Evolutionary conservation across 306 rosid species (phyloP), one percentile per base, ranked within the genome.

Genomic region (Ziziphus jujuba): DNA sequence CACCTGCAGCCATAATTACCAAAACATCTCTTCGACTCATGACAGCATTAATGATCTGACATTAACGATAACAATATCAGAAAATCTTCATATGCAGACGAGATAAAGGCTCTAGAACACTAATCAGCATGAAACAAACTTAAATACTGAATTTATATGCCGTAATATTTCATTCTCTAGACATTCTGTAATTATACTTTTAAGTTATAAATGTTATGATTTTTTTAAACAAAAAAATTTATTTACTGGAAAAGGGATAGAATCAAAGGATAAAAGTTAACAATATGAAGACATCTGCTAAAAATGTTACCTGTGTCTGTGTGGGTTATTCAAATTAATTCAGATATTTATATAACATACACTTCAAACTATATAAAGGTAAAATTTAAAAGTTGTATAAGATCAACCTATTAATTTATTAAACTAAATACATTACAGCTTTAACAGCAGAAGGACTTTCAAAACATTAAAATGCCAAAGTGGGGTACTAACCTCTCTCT

Each of bases 1-100:
- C 95, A 76, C 98, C 98, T 3, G 98, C 96, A 61, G 98, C 98
- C 98, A 92, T 92, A 77, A 92, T 85, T 69, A 92, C 98, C 72
- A 89, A 62, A 61, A 92, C 96, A 77, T 92, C 89, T 80, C 87
- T 86, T 78, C 95, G 79, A 71, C 91, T 87, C 98, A 92, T 71
- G 77, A 89, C 71, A 62, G 98, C 92, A 82, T 92, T 92, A 67
- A 89, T 83, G 69, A 92, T 92, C 98, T 92, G 86, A n/a, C n/a
- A n/a, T n/a, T 36, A 50, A 70, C 63, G 67, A 16, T 58, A 44
- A 66, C 59, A 66, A 51, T 50, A 47, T 80, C 59, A 73, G 65
- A 65, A 73, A 84, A 35, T 59, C 61, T n/a, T 31, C 59, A 20
- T 7, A 48, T 33, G 55, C 33, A 70, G 25, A 15, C 13, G 61